A percentile compares a stretch with the other conserved stretches of the same genome.
phyloP scores from a whole-genome alignment of 805 yeast species.

The Priceomyces haplophilus region DNA sequence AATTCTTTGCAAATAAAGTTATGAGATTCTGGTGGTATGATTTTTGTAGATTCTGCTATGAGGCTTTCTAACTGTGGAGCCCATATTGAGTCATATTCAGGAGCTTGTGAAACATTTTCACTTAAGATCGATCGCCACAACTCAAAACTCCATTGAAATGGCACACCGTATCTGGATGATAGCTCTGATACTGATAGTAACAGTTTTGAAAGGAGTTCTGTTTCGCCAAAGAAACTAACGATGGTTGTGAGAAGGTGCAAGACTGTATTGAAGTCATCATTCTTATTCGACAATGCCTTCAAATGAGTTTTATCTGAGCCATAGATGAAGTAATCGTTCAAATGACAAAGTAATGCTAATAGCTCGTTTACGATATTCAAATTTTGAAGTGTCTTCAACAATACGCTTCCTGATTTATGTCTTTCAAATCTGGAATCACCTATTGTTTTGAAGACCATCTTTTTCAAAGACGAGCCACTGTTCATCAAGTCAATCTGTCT shows the following conservation, averaged over 20 bases:
- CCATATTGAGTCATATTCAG: conserved; percentile 9
- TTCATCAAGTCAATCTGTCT: conserved; percentile 64
- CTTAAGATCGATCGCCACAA: conserved; percentile 61
- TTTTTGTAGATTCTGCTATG: conserved; percentile 10
- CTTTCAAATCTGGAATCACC: conserved; percentile 55
- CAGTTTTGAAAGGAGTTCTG: conserved; percentile 25
- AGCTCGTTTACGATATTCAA: conserved; percentile 55
- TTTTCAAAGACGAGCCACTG: conserved; percentile 57
- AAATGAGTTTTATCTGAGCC: conserved; percentile 44
- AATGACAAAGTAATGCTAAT: conserved; percentile 58
- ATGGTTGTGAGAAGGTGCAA: conserved; percentile 63
- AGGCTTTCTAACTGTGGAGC: conserved; percentile 10
- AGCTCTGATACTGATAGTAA: conserved; percentile 44
- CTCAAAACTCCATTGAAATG: conserved; percentile 68
- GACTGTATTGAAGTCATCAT: conserved; percentile 70
- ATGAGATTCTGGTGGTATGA: conserved; percentile 18
- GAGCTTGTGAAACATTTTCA: conserved; percentile 19
- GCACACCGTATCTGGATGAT: conserved; percentile 41
- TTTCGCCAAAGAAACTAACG: conserved; percentile 48
- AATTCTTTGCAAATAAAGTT: conserved; percentile 37
- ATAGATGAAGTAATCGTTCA: conserved; percentile 38
- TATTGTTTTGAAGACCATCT: conserved; percentile 54
- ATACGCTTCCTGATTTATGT: conserved; percentile 44
- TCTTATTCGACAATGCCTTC: conserved; percentile 67
- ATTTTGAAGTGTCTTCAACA: conserved; percentile 46